Base-by-base conservation (phyloP, 2,329 filamentous ascomycete genomes). In the Talaromyces piceae region DNA sequence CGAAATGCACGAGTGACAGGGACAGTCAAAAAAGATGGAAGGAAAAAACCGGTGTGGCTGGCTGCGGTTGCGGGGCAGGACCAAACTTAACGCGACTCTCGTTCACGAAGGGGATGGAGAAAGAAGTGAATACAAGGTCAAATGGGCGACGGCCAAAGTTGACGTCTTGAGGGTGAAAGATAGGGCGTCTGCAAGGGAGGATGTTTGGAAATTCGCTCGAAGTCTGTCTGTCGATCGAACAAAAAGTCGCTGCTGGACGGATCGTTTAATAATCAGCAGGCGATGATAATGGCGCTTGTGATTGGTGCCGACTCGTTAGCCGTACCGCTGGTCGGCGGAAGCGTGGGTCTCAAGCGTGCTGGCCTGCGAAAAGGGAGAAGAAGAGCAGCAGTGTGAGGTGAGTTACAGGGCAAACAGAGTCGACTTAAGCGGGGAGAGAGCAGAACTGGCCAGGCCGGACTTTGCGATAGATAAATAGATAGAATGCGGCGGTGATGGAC, bases 1-100 rank as follows among this genome's bases (percentile, higher is more conserved):
- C 27, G 43, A 43, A 23, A 53, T 49, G 56, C 56, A 58, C 50
- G 58, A 43, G 47, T 45, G 51, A 57, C 51, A 53, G 52, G 56
- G 46, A 47, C 51, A 37, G 22, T 23, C 20, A 26, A 12, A 41
- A 31, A 26, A 22, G 11, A 27, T 7, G 41, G 51, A 44, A 47
- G 45, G 54, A 47, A 47, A 41, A 33, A 44, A 56, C 50, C 56
- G 57, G 56, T 53, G 56, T 53, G 49, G 48, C 41, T 45, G 54
- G 48, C 54, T 53, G 50, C 46, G 37, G 23, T n/a, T 50, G 39
- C 25, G 44, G 25, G 16, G 25, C 25, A 46, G n/a, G n/a, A 28
- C 20, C 44, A 46, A 22, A 16, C 7, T 41, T 6, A 8, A 6
- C 7, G 20, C 8, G 37, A n/a, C 6, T 13, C 7, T 43, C 25